Conservation (phyloP, 2,329 filamentous ascomycete genomes). For the Colletotrichum falcatum region DNA sequence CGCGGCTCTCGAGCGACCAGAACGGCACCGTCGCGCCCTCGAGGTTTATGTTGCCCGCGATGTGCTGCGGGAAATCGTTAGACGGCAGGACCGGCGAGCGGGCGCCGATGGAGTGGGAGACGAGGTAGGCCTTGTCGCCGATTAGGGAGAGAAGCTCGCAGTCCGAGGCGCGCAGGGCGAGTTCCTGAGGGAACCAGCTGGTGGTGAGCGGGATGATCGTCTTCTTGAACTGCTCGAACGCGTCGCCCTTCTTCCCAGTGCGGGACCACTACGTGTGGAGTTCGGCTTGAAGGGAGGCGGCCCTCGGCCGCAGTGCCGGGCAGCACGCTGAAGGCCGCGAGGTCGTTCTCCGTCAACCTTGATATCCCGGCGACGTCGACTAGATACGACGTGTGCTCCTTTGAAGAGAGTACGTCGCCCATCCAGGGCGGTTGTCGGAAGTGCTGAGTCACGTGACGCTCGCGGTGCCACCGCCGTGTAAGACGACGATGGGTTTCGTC, state of each 20-base stretch:
- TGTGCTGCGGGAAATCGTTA: conserved; percentile 46
- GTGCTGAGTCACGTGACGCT: conserved; percentile 55
- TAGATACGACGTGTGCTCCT: conserved; percentile 58
- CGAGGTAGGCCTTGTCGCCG: conserved; percentile 46
- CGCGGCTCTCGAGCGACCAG: conserved; percentile 43
- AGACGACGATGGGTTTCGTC: conserved; percentile 36
- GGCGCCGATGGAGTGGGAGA: conserved; percentile 49
- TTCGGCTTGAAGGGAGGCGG: conserved; percentile 45
- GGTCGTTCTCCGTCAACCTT: conserved; percentile 49
- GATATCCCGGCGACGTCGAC: conserved; percentile 57
- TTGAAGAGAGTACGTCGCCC: conserved; percentile 58
- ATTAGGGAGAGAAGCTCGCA: conserved; percentile 48
- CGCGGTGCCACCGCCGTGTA: conserved; percentile 35
- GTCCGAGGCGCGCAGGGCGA: conserved; percentile 46
- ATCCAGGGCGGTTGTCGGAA: conserved; percentile 59
- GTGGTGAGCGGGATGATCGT: conserved; percentile 47
- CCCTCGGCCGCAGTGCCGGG: conserved; percentile 36
- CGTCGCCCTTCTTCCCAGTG: conserved; percentile 44
- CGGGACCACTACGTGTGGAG: conserved; percentile 56
- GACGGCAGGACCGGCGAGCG: conserved; percentile 42
- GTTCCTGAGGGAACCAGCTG: conserved; percentile 46
- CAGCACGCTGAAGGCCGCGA: conserved; percentile 41
- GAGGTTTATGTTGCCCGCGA: conserved; percentile 46
- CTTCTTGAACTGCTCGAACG: conserved; percentile 48
- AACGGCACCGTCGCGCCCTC: conserved; percentile 47